phyloP scores from a whole-genome alignment of 2,329 filamentous ascomycete genomes.

The Penicillium sp. region DNA sequence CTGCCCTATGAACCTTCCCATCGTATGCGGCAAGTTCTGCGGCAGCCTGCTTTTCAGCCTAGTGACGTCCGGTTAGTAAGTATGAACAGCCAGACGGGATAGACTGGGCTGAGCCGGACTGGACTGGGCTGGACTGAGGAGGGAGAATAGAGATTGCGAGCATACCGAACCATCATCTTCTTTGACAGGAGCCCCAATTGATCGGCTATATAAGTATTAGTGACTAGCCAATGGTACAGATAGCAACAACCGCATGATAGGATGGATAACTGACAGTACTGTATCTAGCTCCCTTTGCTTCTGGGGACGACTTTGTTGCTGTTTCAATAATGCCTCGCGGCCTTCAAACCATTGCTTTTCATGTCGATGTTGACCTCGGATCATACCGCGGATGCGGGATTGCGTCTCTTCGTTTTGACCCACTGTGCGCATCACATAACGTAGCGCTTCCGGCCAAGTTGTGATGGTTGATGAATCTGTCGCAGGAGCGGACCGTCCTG shows the following conservation, averaged over 20 bases:
- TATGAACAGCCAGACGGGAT: not conserved
- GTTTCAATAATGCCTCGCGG: constrained; percentile 50
- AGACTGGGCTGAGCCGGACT: not conserved
- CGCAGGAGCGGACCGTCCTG: constrained; percentile 7
- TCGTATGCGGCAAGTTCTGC: constrained; percentile 59
- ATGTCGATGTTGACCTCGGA: constrained; percentile 60
- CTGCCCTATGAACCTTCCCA: constrained; percentile 59
- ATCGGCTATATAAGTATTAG: constrained; percentile 33
- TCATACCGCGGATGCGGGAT: constrained; percentile 53
- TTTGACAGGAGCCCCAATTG: constrained; percentile 44
- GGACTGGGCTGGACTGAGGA: not conserved
- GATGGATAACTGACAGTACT: constrained; percentile 47
- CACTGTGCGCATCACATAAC: constrained; percentile 51
- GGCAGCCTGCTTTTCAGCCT: constrained; percentile 49
- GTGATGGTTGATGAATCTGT: constrained; percentile 48
- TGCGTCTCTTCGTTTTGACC: constrained; percentile 45
- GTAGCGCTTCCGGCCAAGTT: constrained; percentile 51
- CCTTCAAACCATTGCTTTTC: constrained; percentile 60
- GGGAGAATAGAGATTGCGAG: not conserved
- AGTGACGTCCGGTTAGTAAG: not conserved
- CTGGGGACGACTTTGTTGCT: constrained; percentile 50
- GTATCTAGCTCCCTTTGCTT: constrained; percentile 54
- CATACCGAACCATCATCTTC: constrained; percentile 30
- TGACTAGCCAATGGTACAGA: not conserved
- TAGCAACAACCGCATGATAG: not conserved